These are phyloP conservation scores for Tarenaya hassleriana DNA, from an alignment of 345 rosid genomes.

Conservation along the genomic window DNA sequence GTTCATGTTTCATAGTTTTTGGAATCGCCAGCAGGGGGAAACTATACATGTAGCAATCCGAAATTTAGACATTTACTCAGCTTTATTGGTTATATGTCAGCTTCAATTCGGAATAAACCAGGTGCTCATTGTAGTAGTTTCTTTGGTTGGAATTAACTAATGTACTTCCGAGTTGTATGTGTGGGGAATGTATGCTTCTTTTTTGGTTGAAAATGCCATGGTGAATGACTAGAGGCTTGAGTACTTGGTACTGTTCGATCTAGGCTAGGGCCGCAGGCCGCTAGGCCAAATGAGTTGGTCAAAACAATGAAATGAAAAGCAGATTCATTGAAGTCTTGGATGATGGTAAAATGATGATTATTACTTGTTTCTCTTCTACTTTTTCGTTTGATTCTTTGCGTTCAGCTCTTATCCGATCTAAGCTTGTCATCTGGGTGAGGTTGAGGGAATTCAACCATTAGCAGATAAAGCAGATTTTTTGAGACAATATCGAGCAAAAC, in stretches of 20 bases:
- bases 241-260: conserved; percentile 66
- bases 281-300: conserved; percentile 66
- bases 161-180: neutral
- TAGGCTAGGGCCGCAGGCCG: conserved; percentile 78
- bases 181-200: conserved; percentile 9
- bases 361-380: conserved; percentile 9
- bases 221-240: conserved; percentile 72
- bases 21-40: too few relatives aligned
- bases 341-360: conserved; percentile 4
- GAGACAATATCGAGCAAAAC: too few relatives aligned
- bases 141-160: conserved; percentile 1
- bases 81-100: neutral
- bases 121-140: neutral
- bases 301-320: conserved; percentile 86
- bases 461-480: too few relatives aligned
- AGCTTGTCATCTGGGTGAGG: too few relatives aligned
- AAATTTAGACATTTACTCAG: neutral
- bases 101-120: neutral
- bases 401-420: too few relatives aligned
- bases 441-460: too few relatives aligned
- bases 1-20: neutral
- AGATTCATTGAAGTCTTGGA: conserved; percentile 74
- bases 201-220: conserved; percentile 23
- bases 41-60: too few relatives aligned
- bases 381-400: too few relatives aligned